Evolutionary conservation across 2,329 filamentous ascomycete species (phyloP).

Genomic region (Bisporella sp.): DNA sequence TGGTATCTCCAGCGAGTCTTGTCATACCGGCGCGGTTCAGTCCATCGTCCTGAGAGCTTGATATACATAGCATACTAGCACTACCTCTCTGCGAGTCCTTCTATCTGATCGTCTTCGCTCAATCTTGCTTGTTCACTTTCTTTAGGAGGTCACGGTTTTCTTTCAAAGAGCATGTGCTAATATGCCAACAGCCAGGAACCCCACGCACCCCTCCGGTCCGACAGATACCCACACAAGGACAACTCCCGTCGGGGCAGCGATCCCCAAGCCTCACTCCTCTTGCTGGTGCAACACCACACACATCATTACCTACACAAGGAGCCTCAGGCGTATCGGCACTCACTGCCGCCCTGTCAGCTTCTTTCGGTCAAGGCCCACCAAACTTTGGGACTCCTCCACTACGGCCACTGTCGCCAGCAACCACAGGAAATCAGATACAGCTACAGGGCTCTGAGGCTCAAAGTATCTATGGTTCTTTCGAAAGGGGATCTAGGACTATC

Average conservation of each 20-base stretch:
- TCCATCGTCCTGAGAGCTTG: not conserved
- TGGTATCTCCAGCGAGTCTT: too few species aligned
- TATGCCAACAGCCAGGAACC: not conserved
- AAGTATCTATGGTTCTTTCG: constrained; percentile 81
- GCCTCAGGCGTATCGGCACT: constrained; percentile 84
- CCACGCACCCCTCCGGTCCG: constrained; percentile 39
- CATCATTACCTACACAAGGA: constrained; percentile 46
- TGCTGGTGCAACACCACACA: constrained; percentile 46
- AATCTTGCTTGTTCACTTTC: too few species aligned
- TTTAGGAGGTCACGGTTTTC: too few species aligned
- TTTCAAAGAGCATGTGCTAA: not conserved
- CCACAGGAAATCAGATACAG: constrained; percentile 33
- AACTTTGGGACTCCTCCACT: constrained; percentile 60
- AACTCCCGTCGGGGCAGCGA: constrained; percentile 29
- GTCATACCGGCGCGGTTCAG: too few species aligned
- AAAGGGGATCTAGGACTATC: constrained; percentile 51
- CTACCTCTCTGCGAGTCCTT: not conserved
- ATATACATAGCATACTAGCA: not conserved
- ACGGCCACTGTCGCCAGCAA: constrained; percentile 50
- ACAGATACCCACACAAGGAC: constrained; percentile 40
- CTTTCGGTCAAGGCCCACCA: constrained; percentile 62
- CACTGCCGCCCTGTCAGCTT: constrained; percentile 77
- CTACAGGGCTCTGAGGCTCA: constrained; percentile 38
- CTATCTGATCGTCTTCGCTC: too few species aligned
- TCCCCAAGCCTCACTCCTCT: constrained; percentile 53